Conservation (phyloP, 129 eudicot species). For the Logfia minima region DNA sequence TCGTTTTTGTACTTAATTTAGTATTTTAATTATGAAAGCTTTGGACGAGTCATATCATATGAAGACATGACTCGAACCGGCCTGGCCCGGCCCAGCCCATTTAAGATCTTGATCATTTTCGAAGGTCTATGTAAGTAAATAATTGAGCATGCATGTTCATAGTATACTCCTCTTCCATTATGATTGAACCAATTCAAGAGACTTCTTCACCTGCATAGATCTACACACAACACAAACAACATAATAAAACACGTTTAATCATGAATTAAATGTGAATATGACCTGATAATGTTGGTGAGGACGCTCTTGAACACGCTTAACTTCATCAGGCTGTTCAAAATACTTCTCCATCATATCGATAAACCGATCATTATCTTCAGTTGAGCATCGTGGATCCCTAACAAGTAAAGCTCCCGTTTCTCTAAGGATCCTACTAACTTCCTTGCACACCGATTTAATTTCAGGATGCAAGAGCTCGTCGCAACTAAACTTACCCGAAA, state of each 20-base stretch:
- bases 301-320: slow-evolving; percentile 78
- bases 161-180: background rate
- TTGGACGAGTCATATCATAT: no score
- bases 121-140: no score
- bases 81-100: no score
- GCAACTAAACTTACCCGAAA: slow-evolving; percentile 25
- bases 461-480: slow-evolving; percentile 38
- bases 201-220: slow-evolving; percentile 6
- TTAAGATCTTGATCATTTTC: no score
- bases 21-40: no score
- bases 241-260: background rate
- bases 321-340: slow-evolving; percentile 60
- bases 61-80: no score
- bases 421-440: slow-evolving; percentile 67
- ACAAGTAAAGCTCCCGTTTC: slow-evolving; percentile 84
- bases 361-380: slow-evolving; percentile 72
- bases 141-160: no score
- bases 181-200: background rate
- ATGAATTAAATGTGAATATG: background rate
- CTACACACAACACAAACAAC: background rate
- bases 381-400: slow-evolving; percentile 78
- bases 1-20: no score
- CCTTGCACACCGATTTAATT: slow-evolving; percentile 50
- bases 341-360: slow-evolving; percentile 89
- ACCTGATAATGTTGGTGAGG: slow-evolving; percentile 92